Percentiles rank a stretch among this genome's conserved stretches.
These are phyloP conservation scores for Tubosaeta sp. DNA, from an alignment of 768 basidiomycete genomes.

Conservation along the genomic window DNA sequence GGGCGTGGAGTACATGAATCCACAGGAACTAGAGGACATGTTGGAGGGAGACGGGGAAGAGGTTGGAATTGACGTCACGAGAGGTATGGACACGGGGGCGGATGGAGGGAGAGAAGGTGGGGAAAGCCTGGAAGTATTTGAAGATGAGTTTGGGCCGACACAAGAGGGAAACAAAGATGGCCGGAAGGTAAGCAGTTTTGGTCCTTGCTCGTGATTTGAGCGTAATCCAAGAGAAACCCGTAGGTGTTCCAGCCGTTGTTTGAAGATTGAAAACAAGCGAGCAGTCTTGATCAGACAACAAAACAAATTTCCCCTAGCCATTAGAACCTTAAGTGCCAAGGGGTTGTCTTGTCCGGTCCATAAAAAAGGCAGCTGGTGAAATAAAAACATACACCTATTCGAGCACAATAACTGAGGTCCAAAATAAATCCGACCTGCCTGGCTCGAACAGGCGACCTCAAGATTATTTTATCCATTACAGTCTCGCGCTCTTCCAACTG, in stretches of 20 bases:
- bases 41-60: conserved; percentile 34
- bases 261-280: conserved; percentile 22
- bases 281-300: too few species aligned
- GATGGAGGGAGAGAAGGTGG: conserved; percentile 8
- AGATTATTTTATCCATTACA: conserved; percentile 37
- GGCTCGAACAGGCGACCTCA: conserved; percentile 61
- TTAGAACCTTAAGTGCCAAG: too few species aligned
- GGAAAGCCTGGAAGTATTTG: conserved; percentile 29
- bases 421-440: conserved; percentile 46
- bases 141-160: conserved; percentile 32
- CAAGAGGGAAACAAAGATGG: conserved; percentile 22
- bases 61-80: conserved; percentile 23
- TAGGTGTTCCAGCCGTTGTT: conserved; percentile 32
- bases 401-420: neutral
- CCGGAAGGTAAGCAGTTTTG: conserved; percentile 20
- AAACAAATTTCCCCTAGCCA: too few species aligned
- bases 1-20: conserved; percentile 63
- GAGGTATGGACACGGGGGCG: neutral
- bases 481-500: conserved; percentile 52
- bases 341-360: too few species aligned
- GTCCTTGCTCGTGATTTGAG: neutral
- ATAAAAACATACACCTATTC: neutral
- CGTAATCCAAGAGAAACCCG: neutral
- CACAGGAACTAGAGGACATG: conserved; percentile 52
- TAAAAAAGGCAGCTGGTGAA: too few species aligned